Evolutionary conservation across 257 asterid species (phyloP), one percentile per base, ranked within the genome.

Genomic region (Orobanche coerulescens): DNA sequence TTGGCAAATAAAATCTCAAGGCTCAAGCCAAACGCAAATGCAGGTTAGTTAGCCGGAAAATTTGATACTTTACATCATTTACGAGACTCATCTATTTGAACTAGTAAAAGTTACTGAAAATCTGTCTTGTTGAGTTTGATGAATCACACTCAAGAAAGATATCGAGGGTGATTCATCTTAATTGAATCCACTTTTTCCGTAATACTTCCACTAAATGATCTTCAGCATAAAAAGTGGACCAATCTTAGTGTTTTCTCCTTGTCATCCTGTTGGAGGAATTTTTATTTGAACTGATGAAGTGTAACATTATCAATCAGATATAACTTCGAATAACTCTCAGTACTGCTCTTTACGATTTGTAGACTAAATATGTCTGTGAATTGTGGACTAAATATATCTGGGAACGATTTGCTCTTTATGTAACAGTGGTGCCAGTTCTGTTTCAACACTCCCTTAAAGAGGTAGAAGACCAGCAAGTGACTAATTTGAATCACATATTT

Each of bases 391-490:
- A 54, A 74, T 52, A 7, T 57, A 56, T 34, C 55, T 40, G 33
- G 13, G 54, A 59, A n/a, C 49, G 9, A 18, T 24, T 28, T 52
- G 9, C 28, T 61, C 33, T 65, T 69, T 19, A 56, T 46, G 69
- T 28, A 25, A 67, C 77, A 88, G 96, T 92, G 76, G 94, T 92
- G 52, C 91, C 98, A 1, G 94, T 92, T 67, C 78, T 92, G 53
- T 92, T 88, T 69, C 81, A 76, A 69, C 88, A 92, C 69, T 82
- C 95, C 42, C 76, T 92, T 42, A 88, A 68, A 66, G 98, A 88
- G 51, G 48, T 64, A 10, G 98, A 92, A 66, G 94, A 92, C 65
- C 94, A 84, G 73, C 66, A 44, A 0, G 89, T 88, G 51, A 72
- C 78, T 2, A 65, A 81, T 69, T 78, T 92, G 81, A 66, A 77